phyloP scores from a whole-genome alignment of 2,329 filamentous ascomycete species.

The Harringtonia lauricola region DNA sequence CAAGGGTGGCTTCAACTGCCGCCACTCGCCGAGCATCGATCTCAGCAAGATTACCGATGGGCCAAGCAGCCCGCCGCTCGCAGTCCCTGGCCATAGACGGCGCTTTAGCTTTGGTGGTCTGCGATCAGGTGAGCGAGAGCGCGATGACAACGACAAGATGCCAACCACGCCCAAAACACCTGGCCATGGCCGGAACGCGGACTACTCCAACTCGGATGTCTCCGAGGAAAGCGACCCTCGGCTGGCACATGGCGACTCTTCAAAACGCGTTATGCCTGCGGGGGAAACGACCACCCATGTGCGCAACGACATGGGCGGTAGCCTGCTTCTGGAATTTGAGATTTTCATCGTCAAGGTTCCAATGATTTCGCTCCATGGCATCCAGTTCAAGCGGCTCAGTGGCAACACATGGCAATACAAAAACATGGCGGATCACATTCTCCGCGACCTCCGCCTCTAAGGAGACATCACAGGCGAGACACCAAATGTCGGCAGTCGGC shows the following conservation, averaged over 20 bases:
- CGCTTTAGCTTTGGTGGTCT: constrained; percentile 76
- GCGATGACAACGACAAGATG: constrained; percentile 51
- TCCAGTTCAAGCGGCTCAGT: constrained; percentile 94
- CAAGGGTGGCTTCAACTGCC: constrained; percentile 84
- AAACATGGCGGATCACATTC: constrained; percentile 92
- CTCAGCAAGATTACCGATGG: constrained; percentile 60
- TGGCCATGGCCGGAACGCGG: constrained; percentile 39
- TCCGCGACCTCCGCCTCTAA: constrained; percentile 74
- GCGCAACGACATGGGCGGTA: constrained; percentile 77
- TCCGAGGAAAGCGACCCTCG: constrained; percentile 64
- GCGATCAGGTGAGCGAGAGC: constrained; percentile 38
- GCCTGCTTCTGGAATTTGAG: constrained; percentile 80
- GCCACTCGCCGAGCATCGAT: constrained; percentile 82
- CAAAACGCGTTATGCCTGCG: constrained; percentile 32
- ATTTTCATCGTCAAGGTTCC: constrained; percentile 98
- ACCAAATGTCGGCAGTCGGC: no score
- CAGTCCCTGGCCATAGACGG: constrained; percentile 49
- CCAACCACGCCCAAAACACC: constrained; percentile 36
- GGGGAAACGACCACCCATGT: constrained; percentile 90
- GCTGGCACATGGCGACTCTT: constrained; percentile 36
- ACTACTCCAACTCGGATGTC: constrained; percentile 77
- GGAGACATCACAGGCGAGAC: background rate
- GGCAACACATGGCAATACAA: constrained; percentile 99
- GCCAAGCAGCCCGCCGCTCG: constrained; percentile 45
- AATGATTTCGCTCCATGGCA: constrained; percentile 80